Conservation (phyloP, 371 early-diverging fungal species). For the Umbelopsis sp. region DNA sequence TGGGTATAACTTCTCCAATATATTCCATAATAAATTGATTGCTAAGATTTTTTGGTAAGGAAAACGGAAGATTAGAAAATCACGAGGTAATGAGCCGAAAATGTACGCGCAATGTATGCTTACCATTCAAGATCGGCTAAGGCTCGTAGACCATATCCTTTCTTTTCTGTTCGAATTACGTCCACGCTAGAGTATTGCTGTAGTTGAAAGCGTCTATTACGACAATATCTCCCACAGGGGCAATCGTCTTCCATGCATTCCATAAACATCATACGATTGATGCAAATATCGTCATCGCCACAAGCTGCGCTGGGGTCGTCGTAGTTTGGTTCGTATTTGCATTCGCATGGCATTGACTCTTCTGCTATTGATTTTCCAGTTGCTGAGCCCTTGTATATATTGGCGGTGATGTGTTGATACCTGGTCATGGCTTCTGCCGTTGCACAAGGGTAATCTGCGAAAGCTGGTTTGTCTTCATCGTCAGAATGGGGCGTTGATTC, state of each 20-base stretch:
- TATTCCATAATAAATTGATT: slow-evolving; percentile 95
- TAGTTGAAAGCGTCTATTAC: slow-evolving; percentile 89
- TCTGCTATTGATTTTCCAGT: slow-evolving; percentile 72
- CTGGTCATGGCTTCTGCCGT: slow-evolving; percentile 57
- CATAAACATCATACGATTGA: slow-evolving; percentile 90
- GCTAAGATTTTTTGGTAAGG: slow-evolving; percentile 21
- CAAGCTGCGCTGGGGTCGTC: slow-evolving; percentile 70
- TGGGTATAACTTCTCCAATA: slow-evolving; percentile 91
- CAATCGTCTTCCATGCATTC: slow-evolving; percentile 92
- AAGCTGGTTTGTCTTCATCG: slow-evolving; percentile 1
- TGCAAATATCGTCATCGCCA: slow-evolving; percentile 86
- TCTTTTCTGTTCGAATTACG: slow-evolving; percentile 85
- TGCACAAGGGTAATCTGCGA: slow-evolving; percentile 37
- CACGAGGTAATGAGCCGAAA: neutral
- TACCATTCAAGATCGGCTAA: slow-evolving; percentile 66
- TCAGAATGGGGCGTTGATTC: slow-evolving; percentile 8
- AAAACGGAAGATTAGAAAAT: neutral
- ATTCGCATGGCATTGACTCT: slow-evolving; percentile 82
- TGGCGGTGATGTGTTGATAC: slow-evolving; percentile 65
- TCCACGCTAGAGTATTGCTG: slow-evolving; percentile 84
- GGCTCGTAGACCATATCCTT: slow-evolving; percentile 92
- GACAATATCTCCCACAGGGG: slow-evolving; percentile 86
- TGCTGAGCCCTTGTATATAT: slow-evolving; percentile 71
- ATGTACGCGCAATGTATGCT: slow-evolving; percentile 20
- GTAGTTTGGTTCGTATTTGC: slow-evolving; percentile 68